phyloP scores from a whole-genome alignment of 345 rosid species.

The Rubroshorea leprosula region DNA sequence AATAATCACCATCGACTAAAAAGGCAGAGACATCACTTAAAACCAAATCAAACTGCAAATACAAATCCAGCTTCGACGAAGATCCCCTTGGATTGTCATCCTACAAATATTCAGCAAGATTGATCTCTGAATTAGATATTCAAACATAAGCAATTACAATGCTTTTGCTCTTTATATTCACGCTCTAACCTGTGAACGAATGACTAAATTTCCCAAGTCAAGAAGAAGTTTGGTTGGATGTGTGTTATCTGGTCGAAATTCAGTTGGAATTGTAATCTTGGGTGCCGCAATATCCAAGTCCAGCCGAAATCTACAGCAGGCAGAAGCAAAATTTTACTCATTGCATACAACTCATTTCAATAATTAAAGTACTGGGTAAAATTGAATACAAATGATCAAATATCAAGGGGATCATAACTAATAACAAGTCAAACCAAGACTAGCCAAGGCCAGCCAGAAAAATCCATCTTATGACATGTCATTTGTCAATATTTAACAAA shows the following conservation, averaged over 20 bases:
- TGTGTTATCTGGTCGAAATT: conserved; percentile 60
- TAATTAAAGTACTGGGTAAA: neutral
- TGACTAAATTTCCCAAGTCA: conserved; percentile 91
- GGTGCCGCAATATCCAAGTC: conserved; percentile 99
- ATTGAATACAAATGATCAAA: conserved; percentile 1
- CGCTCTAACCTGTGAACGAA: conserved; percentile 68
- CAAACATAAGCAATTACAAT: conserved; percentile 3
- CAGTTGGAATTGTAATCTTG: conserved; percentile 94
- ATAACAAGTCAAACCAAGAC: neutral
- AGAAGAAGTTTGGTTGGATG: conserved; percentile 85
- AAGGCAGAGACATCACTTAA: conserved; percentile 90
- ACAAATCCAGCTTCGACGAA: conserved; percentile 58
- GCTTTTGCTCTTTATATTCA: conserved; percentile 3
- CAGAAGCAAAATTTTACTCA: conserved; percentile 13
- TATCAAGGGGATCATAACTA: neutral
- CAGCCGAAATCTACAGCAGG: conserved; percentile 67
- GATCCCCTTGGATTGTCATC: conserved; percentile 51
- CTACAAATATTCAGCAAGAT: conserved; percentile 36
- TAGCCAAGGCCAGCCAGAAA: too few species aligned
- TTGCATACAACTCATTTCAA: neutral
- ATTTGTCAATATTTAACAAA: neutral
- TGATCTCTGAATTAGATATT: conserved; percentile 7
- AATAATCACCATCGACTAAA: conserved; percentile 90
- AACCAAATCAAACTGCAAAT: conserved; percentile 87
- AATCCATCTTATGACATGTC: too few species aligned